Evolutionary conservation across 2,329 filamentous ascomycete genomes (phyloP), one percentile per base, ranked within the genome.

Genomic region (Helotiales sp.): DNA sequence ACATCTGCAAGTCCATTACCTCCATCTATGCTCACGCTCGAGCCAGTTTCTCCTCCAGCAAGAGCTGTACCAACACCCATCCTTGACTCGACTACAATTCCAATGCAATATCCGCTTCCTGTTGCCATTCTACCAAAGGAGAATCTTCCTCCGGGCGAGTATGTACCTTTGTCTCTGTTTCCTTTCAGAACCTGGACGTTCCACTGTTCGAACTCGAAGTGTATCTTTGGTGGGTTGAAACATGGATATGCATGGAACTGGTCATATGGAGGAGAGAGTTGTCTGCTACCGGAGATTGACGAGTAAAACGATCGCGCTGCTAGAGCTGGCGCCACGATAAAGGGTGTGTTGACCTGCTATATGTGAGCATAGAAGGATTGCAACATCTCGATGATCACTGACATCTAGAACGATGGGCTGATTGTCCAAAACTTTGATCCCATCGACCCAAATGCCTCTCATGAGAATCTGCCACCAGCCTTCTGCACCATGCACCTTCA

Each of bases 391-490:
- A 34, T 26, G 8, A 22, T 62, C 28, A 71, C 72, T 62, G 28
- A 73, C 72, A 58, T 73, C 72, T n/a, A 73, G 61, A 8, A 73
- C 63, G 34, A 66, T 64, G 4, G 64, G 71, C 28, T 73, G 71
- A 20, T 70, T 69, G 2, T 66, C 50, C 3, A 73, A 20, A 2
- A 69, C 50, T 37, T 72, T 73, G 11, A 59, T 63, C 1, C 66
- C 67, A n/a, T 72, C 67, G 8, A 71, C 26, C 69, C 68, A 73
- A 1, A 73, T 59, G 6, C 70, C 71, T 59, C 65, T 63, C 68
- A 73, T 67, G 0, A 70, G 45, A 3, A 72, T 68, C 65, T 73
- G 71, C 72, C 72, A 73, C 68, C 69, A 74, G 8, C 71, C 71
- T 58, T 72, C 72, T n/a, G 69, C 67, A 4, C 71, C 72, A 24